Evolutionary conservation across 176 grass and related monocot species (phyloP).

Genomic region (Ananas comosus): DNA sequence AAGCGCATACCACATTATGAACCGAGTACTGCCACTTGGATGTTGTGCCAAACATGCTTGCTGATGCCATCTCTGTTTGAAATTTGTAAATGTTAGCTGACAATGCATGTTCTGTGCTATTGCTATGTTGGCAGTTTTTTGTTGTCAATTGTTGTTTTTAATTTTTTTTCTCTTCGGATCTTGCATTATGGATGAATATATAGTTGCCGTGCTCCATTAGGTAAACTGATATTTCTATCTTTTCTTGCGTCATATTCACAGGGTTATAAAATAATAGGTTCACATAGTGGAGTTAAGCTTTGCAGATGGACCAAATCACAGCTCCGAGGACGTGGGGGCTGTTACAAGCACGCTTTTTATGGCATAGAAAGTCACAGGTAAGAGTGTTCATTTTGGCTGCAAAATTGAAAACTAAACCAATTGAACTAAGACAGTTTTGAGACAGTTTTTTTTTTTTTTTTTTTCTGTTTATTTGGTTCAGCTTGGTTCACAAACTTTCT

Average conservation of each 20-base stretch:
- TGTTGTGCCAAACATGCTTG: background rate
- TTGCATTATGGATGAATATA: background rate
- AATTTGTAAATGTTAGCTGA: background rate
- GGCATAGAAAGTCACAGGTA: constrained; percentile 98
- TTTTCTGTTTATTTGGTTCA: constrained; percentile 20
- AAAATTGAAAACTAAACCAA: constrained; percentile 5
- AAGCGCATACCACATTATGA: background rate
- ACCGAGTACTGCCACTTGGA: background rate
- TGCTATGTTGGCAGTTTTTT: background rate
- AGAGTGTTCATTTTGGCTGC: constrained; percentile 6
- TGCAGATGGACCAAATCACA: constrained; percentile 99
- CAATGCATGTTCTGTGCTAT: background rate
- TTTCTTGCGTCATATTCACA: constrained; percentile 18
- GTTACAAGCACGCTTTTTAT: constrained; percentile 99
- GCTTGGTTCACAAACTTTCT: no score
- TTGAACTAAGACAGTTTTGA: constrained; percentile 1
- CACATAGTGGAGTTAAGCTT: constrained; percentile 95
- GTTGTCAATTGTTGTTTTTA: background rate
- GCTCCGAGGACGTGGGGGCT: constrained; percentile 86
- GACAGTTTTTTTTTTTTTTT: no score
- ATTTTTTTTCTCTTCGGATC: constrained; percentile 16
- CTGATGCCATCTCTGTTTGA: background rate
- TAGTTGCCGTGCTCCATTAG: background rate
- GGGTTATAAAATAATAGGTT: constrained; percentile 98
- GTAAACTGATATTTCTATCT: background rate